phyloP scores from a whole-genome alignment of 371 early-diverging fungal genomes.

The Batkoa obscura region DNA sequence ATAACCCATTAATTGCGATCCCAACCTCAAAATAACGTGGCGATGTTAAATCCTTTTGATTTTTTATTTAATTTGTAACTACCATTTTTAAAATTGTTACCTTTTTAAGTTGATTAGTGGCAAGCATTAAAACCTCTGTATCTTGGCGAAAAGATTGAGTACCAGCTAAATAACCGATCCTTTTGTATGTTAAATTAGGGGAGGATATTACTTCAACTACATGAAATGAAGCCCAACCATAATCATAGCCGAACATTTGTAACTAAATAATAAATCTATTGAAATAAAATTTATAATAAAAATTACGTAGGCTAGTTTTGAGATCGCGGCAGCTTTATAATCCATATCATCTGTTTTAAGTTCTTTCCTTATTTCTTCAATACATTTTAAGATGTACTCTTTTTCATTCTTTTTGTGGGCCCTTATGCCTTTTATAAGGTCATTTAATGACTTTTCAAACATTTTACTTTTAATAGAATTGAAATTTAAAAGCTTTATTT shows the following conservation, averaged over 20 bases:
- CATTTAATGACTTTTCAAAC: conserved; percentile 68
- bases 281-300: conserved; percentile 7
- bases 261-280: conserved; percentile 25
- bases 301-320: conserved; percentile 70
- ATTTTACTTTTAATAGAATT: conserved; percentile 13
- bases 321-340: conserved; percentile 68
- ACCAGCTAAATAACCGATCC: conserved; percentile 84
- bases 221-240: conserved; percentile 91
- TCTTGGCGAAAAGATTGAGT: conserved; percentile 75
- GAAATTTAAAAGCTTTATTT: no score
- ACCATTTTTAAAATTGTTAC: conserved; percentile 27
- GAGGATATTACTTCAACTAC: conserved; percentile 95
- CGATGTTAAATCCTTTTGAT: conserved; percentile 63
- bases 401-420: conserved; percentile 83
- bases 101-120: conserved; percentile 88
- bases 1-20: conserved; percentile 75
- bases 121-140: conserved; percentile 89
- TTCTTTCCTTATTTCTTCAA: conserved; percentile 78
- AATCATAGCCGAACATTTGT: conserved; percentile 92
- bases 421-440: conserved; percentile 83
- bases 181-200: conserved; percentile 61
- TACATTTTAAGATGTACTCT: conserved; percentile 56
- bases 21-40: conserved; percentile 60
- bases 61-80: background rate
- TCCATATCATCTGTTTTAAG: conserved; percentile 65